Conservation (phyloP, 2,329 filamentous ascomycete species). For the Penicillium freii region DNA sequence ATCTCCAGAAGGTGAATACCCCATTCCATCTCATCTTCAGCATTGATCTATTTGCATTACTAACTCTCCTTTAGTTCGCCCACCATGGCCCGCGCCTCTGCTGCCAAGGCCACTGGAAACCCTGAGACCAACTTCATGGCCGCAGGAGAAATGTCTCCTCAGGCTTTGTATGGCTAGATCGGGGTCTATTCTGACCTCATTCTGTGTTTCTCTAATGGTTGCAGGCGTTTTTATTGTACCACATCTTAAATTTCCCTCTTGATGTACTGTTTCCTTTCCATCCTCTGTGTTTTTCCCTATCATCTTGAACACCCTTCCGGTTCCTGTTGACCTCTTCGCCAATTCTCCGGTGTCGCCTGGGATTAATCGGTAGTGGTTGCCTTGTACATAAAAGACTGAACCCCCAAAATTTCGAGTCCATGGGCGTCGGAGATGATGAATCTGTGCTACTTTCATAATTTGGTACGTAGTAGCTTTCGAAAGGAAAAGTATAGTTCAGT, state of each 20-base stretch:
- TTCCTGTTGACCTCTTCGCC: conserved; percentile 26
- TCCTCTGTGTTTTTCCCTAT: conserved; percentile 25
- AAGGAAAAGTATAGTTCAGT: neutral
- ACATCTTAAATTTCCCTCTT: conserved; percentile 31
- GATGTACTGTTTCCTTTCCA: conserved; percentile 24
- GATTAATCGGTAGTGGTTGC: conserved; percentile 28
- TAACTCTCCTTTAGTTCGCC: conserved; percentile 65
- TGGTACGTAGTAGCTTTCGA: neutral
- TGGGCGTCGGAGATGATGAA: conserved; percentile 17
- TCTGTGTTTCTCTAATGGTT: conserved; percentile 32
- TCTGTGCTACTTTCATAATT: neutral
- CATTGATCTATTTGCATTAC: conserved; percentile 4
- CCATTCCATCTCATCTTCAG: neutral
- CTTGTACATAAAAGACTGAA: conserved; percentile 40
- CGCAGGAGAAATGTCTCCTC: conserved; percentile 55
- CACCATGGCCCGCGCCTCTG: conserved; percentile 97
- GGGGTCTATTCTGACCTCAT: conserved; percentile 19
- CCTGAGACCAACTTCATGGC: conserved; percentile 78
- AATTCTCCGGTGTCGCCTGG: conserved; percentile 23
- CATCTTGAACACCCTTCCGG: conserved; percentile 24
- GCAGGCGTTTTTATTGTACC: conserved; percentile 40
- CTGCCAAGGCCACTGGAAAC: conserved; percentile 80
- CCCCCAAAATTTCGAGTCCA: conserved; percentile 25
- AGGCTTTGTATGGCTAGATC: conserved; percentile 40
- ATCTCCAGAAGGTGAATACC: conserved; percentile 84